These are phyloP conservation scores for Cercospora sp. DNA, from an alignment of 2,329 filamentous ascomycete species.

Conservation along the genomic window DNA sequence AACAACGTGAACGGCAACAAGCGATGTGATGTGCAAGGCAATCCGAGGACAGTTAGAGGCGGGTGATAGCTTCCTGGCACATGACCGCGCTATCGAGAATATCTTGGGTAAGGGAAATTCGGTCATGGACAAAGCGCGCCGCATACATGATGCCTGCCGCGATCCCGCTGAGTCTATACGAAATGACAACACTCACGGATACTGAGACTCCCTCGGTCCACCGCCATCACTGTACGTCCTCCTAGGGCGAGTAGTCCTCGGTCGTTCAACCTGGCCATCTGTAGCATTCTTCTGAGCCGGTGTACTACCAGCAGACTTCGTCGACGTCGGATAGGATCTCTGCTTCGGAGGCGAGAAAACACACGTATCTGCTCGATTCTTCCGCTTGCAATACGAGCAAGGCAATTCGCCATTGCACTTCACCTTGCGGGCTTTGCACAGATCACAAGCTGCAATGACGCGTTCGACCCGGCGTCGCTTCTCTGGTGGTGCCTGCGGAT, in stretches of 20 bases:
- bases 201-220: neutral
- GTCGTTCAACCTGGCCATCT: neutral
- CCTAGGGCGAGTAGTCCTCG: neutral
- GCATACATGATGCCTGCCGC: neutral
- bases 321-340: slow-evolving; percentile 16
- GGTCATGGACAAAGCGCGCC: neutral
- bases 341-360: slow-evolving; percentile 33
- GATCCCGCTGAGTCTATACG: neutral
- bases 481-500: slow-evolving; percentile 1
- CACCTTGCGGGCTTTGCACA: slow-evolving; percentile 52
- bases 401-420: slow-evolving; percentile 56
- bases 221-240: slow-evolving; percentile 7
- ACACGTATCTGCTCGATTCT: slow-evolving; percentile 46
- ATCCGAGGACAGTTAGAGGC: neutral
- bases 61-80: neutral
- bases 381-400: slow-evolving; percentile 51
- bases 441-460: slow-evolving; percentile 45
- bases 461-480: slow-evolving; percentile 31
- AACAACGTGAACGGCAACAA: neutral
- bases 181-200: neutral
- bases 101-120: neutral
- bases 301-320: slow-evolving; percentile 38
- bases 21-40: neutral
- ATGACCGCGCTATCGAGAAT: neutral
- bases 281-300: slow-evolving; percentile 22